Evolutionary conservation across 768 basidiomycete species (phyloP).

Genomic region (Suillus hirtellus): DNA sequence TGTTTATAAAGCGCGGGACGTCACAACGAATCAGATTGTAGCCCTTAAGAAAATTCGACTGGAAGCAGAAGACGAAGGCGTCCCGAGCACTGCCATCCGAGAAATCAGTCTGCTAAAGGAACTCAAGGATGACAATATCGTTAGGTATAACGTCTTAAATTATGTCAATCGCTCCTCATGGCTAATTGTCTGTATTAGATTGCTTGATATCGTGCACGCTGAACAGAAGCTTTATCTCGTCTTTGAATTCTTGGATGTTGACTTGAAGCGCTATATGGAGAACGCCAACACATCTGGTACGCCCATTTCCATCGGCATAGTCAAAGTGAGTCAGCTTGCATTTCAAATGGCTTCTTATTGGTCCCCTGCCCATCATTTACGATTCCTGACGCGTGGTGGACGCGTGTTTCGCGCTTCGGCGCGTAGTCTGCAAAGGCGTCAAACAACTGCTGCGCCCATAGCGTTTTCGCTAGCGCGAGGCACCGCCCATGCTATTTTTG

Average conservation of each 20-base stretch:
- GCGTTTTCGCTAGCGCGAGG: background rate
- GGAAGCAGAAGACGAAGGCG: conserved; percentile 98
- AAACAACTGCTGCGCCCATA: conserved; percentile 5
- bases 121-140: conserved; percentile 93
- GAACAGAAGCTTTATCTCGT: conserved; percentile 98
- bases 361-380: conserved; percentile 11
- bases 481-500: background rate
- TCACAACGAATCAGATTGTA: conserved; percentile 77
- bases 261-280: conserved; percentile 97
- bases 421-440: conserved; percentile 15
- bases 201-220: conserved; percentile 94
- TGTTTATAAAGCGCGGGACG: conserved; percentile 94
- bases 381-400: conserved; percentile 30
- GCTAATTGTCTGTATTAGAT: conserved; percentile 43
- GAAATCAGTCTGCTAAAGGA: conserved; percentile 98
- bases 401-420: conserved; percentile 20
- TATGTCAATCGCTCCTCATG: conserved; percentile 14
- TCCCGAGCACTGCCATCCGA: conserved; percentile 95
- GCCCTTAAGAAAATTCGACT: conserved; percentile 98
- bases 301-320: conserved; percentile 70
- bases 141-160: conserved; percentile 56
- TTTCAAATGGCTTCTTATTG: background rate
- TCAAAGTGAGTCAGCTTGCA: conserved; percentile 63
- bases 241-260: conserved; percentile 96
- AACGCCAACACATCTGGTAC: conserved; percentile 69